A percentile compares a stretch with the other conserved stretches of the same genome.
Evolutionary conservation across 768 basidiomycete genomes (phyloP).

Genomic region (Sporobolomyces pararoseus): DNA sequence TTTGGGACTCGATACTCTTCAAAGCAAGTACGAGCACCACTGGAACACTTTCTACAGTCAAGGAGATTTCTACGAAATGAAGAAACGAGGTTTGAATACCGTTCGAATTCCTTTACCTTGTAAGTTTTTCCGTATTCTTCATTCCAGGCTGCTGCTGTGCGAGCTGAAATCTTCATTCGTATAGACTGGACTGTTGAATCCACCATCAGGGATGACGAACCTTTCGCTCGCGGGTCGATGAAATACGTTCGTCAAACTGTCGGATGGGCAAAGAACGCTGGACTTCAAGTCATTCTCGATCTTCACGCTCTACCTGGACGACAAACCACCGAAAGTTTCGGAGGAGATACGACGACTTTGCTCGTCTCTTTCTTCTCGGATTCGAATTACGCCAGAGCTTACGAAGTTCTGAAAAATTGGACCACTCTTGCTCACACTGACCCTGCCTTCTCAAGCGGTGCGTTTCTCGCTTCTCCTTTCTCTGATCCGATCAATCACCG

Average conservation of each 20-base stretch:
- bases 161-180: too few relatives aligned
- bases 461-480: background rate
- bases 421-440: conserved; percentile 10
- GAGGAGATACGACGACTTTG: conserved; percentile 12
- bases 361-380: background rate
- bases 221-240: conserved; percentile 7
- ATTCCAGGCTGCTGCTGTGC: too few relatives aligned
- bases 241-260: conserved; percentile 14
- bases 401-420: conserved; percentile 19
- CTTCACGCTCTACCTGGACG: conserved; percentile 18
- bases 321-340: conserved; percentile 8
- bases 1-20: conserved; percentile 10
- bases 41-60: conserved; percentile 19
- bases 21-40: conserved; percentile 15
- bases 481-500: too few relatives aligned
- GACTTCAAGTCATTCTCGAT: conserved; percentile 25
- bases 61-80: conserved; percentile 27
- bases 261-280: conserved; percentile 17
- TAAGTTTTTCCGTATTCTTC: background rate
- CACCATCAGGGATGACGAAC: conserved; percentile 12
- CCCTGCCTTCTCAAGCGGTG: conserved; percentile 2
- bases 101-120: conserved; percentile 20
- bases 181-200: conserved; percentile 29
- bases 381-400: conserved; percentile 12
- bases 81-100: conserved; percentile 12